These are phyloP conservation scores for Fraxinus ornus DNA, from an alignment of 305 asterid species.

Conservation along the genomic window DNA sequence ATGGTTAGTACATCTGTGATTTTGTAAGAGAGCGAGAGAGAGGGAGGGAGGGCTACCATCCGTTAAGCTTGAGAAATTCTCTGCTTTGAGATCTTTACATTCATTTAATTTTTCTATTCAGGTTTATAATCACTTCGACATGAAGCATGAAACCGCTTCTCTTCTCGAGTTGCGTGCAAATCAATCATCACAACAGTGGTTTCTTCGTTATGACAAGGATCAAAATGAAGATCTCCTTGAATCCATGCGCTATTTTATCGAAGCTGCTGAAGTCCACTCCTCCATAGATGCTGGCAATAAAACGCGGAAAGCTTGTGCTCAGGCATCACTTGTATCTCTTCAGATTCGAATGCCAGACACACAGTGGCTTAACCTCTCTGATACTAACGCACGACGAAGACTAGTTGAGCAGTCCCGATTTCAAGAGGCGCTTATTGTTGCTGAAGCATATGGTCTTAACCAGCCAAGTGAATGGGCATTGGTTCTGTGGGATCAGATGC, in stretches of 20 bases:
- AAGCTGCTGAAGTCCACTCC: conserved; percentile 94
- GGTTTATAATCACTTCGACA: conserved; percentile 94
- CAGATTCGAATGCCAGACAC: conserved; percentile 98
- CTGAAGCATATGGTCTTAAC: conserved; percentile 95
- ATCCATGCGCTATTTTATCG: conserved; percentile 80
- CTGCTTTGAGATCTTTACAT: conserved; percentile 18
- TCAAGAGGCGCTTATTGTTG: conserved; percentile 93
- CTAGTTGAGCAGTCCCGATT: conserved; percentile 88
- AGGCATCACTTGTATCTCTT: conserved; percentile 90
- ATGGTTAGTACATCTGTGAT: conserved; percentile 49
- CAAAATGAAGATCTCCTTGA: conserved; percentile 85
- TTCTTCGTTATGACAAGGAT: conserved; percentile 67
- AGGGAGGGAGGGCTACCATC: background rate
- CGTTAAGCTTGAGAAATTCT: background rate
- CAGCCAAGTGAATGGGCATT: conserved; percentile 98
- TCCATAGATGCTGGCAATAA: conserved; percentile 94
- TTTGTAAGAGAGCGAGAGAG: background rate
- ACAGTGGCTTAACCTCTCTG: conserved; percentile 83
- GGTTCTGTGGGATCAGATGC: conserved; percentile 98
- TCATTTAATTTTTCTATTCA: conserved; percentile 32
- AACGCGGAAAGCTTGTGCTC: conserved; percentile 82
- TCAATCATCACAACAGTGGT: conserved; percentile 70
- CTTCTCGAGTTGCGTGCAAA: conserved; percentile 80
- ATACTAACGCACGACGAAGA: conserved; percentile 82
- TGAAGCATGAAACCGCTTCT: conserved; percentile 91